Evolutionary conservation across 2,329 filamentous ascomycete species (phyloP).

Genomic region (Colletotrichum spinosum): DNA sequence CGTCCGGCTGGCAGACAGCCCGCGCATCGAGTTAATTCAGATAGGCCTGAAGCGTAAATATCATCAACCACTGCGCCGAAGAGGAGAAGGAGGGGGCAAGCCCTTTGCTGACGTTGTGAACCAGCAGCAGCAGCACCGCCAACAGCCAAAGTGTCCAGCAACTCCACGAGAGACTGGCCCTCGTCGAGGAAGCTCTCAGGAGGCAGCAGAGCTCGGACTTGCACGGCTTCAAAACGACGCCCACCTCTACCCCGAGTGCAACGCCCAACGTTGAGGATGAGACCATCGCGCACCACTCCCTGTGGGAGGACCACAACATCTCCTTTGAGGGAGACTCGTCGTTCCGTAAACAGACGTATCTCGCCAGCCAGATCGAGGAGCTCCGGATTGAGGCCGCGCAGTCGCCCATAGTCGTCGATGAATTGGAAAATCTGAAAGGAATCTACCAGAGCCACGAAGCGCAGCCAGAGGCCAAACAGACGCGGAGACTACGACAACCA

Average conservation of each 20-base stretch:
- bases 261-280: slow-evolving; percentile 21
- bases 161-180: slow-evolving; percentile 32
- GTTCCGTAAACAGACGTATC: slow-evolving; percentile 32
- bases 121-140: background rate
- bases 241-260: slow-evolving; percentile 20
- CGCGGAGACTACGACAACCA: slow-evolving; percentile 1
- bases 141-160: slow-evolving; percentile 18
- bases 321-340: slow-evolving; percentile 36
- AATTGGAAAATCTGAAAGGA: slow-evolving; percentile 18
- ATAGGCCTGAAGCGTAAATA: slow-evolving; percentile 15
- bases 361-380: slow-evolving; percentile 35
- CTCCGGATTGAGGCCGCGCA: slow-evolving; percentile 14
- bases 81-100: too few relatives aligned
- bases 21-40: background rate
- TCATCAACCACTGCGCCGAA: too few relatives aligned
- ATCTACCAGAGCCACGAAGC: slow-evolving; percentile 22
- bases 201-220: slow-evolving; percentile 2
- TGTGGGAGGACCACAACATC: slow-evolving; percentile 16
- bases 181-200: slow-evolving; percentile 33
- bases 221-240: slow-evolving; percentile 8
- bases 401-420: slow-evolving; percentile 26
- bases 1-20: slow-evolving; percentile 31
- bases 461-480: background rate
- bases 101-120: too few relatives aligned
- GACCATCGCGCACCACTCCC: slow-evolving; percentile 3